These are phyloP conservation scores for Candida broadrunensis DNA, from an alignment of 805 yeast species.

Conservation along the genomic window DNA sequence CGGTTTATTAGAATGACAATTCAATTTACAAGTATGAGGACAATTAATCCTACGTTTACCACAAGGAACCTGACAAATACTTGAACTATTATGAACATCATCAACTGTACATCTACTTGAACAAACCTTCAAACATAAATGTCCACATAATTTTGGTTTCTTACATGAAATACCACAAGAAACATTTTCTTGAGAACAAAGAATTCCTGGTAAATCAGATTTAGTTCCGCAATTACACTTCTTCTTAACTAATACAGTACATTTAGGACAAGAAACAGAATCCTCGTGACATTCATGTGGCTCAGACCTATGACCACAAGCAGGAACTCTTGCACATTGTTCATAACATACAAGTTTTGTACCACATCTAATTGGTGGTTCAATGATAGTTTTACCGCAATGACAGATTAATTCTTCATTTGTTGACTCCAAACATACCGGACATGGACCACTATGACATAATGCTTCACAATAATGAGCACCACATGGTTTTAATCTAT, in stretches of 20 bases:
- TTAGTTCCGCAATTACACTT: conserved; percentile 61
- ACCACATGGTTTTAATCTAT: conserved; percentile 57
- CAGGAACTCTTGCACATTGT: conserved; percentile 56
- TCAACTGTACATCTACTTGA: conserved; percentile 58
- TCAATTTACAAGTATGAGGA: conserved; percentile 61
- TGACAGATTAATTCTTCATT: conserved; percentile 75
- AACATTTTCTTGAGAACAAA: conserved; percentile 65
- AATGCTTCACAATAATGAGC: conserved; percentile 63
- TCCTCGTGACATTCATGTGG: conserved; percentile 77
- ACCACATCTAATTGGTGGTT: conserved; percentile 87
- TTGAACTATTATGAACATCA: conserved; percentile 47
- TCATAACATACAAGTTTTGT: conserved; percentile 58
- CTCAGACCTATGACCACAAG: conserved; percentile 72
- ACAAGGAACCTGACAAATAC: conserved; percentile 58
- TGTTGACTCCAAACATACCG: conserved; percentile 77
- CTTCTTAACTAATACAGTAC: conserved; percentile 58
- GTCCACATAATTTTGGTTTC: conserved; percentile 36
- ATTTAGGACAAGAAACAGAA: conserved; percentile 65
- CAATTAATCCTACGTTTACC: conserved; percentile 50
- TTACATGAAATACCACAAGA: conserved; percentile 53
- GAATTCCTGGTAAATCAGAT: conserved; percentile 52
- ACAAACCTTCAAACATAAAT: conserved; percentile 55
- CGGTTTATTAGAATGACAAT: conserved; percentile 58
- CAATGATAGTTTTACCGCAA: conserved; percentile 74
- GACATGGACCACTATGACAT: conserved; percentile 80